Percentiles rank a stretch among this genome's conserved stretches.
Conservation (phyloP, 2,329 filamentous ascomycete genomes). For the Trichoderma sp. region DNA sequence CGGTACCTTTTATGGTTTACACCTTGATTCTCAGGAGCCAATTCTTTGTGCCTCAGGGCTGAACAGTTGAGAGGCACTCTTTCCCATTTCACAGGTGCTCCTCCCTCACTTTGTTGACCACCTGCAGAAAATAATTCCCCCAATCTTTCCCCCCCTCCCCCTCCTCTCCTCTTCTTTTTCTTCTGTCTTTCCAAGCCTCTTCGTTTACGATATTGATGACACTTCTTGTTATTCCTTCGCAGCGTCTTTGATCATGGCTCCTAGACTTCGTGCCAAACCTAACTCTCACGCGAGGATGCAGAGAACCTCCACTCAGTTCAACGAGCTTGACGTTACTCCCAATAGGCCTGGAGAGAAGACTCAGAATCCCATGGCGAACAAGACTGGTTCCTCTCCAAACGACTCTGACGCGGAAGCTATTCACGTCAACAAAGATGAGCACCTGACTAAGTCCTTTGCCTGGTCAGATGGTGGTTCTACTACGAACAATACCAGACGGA, state of each 20-base stretch:
- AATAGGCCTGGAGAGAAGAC: slow-evolving; percentile 27
- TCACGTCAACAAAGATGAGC: not conserved
- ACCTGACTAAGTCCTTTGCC: slow-evolving; percentile 16
- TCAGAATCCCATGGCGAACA: not conserved
- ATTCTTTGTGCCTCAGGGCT: not conserved
- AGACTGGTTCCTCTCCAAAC: not conserved
- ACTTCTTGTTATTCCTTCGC: not conserved
- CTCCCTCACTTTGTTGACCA: not conserved
- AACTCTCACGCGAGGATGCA: not conserved
- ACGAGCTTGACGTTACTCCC: slow-evolving; percentile 36
- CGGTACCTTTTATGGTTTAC: not conserved
- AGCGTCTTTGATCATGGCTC: not conserved
- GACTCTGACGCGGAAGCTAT: not conserved
- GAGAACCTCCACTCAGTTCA: slow-evolving; percentile 26
- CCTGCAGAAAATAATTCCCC: not conserved
- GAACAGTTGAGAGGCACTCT: not conserved
- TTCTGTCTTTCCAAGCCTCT: not conserved
- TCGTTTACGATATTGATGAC: too few relatives aligned
- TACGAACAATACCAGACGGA: slow-evolving; percentile 30
- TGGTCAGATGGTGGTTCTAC: slow-evolving; percentile 33
- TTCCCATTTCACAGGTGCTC: not conserved
- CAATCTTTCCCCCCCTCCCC: not conserved
- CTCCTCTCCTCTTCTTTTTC: not conserved
- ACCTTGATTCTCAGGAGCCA: not conserved
- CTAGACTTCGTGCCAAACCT: not conserved